Evolutionary conservation across 306 rosid genomes (phyloP), one percentile per base, ranked within the genome.

Genomic region (Quercus variabilis): DNA sequence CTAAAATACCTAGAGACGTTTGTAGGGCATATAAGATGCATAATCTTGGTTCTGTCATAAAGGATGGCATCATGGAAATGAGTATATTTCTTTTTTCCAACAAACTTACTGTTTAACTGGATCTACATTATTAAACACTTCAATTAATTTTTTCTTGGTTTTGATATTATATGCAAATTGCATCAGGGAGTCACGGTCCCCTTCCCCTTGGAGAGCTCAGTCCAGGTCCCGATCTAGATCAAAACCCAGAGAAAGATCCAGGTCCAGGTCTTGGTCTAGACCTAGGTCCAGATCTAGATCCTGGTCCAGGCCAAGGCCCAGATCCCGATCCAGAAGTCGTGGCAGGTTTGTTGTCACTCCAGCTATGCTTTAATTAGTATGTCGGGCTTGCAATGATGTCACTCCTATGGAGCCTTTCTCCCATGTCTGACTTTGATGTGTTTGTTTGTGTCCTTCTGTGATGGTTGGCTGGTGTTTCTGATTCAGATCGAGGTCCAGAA

Each of bases 401-500:
- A 63, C 30, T 57, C 18, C 10, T 15, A 28, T 78, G 73, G 28
- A 31, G 59, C 17, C 28, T 20, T 76, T 58, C 28, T 35, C 25
- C 46, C 15, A 46, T 76, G 28, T 35, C 77, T 69, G 41, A 85
- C 41, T 23, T 13, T 65, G 54, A 55, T 55, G 25, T 28, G 76
- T 69, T 23, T 67, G 70, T 81, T 57, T 83, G 18, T 20, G 17
- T 15, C 26, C 13, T 41, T 35, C n/a, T 4, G 26, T 79, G 54
- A 74, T 83, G 72, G 49, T 77, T 63, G 49, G 68, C 25, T 73
- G 84, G 63, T 74, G 59, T 49, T 76, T 80, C 17, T 83, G 81
- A 55, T 80, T 76, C 82, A 93, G 94, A 73, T 91, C 98, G 69
- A 96, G 97, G 76, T 91, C 98, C 78, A 90, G 97, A 87, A 93